phyloP scores from a whole-genome alignment of 495 filamentous ascomycete species.

The Trichoderma gamsii region DNA sequence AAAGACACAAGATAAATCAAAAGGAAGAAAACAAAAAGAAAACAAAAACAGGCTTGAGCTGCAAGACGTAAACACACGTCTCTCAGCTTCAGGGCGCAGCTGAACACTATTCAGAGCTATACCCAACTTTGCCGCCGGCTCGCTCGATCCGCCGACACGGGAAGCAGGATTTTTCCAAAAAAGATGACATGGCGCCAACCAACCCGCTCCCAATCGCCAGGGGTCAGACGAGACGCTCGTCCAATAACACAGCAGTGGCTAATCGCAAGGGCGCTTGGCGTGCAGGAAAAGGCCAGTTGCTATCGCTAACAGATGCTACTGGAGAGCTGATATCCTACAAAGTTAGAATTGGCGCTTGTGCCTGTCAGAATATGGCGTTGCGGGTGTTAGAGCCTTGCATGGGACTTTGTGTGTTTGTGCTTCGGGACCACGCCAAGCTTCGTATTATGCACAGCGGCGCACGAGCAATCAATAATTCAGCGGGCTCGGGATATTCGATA shows the following conservation, averaged over 20 bases:
- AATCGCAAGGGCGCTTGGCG: conserved; percentile 6
- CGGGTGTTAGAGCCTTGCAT: neutral
- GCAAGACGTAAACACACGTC: neutral
- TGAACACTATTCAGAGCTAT: neutral
- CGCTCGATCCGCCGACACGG: conserved; percentile 6
- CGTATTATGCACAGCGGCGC: neutral
- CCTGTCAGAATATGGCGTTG: neutral
- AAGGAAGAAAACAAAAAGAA: neutral
- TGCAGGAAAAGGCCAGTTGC: neutral
- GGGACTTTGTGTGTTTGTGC: neutral
- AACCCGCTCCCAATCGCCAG: neutral
- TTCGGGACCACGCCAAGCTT: conserved; percentile 1
- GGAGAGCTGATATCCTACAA: neutral
- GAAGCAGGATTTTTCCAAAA: neutral
- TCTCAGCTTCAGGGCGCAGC: conserved; percentile 12
- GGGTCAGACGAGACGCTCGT: neutral
- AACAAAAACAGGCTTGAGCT: neutral
- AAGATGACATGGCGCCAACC: neutral
- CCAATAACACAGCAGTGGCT: neutral
- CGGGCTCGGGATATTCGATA: neutral
- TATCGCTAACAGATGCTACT: neutral
- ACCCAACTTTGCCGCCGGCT: conserved; percentile 1
- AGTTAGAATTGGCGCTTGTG: neutral
- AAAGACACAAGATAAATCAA: neutral
- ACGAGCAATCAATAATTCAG: neutral